These are phyloP conservation scores for Vitis rotundifolia DNA, from an alignment of 164 flowering plant species.

Conservation along the genomic window DNA sequence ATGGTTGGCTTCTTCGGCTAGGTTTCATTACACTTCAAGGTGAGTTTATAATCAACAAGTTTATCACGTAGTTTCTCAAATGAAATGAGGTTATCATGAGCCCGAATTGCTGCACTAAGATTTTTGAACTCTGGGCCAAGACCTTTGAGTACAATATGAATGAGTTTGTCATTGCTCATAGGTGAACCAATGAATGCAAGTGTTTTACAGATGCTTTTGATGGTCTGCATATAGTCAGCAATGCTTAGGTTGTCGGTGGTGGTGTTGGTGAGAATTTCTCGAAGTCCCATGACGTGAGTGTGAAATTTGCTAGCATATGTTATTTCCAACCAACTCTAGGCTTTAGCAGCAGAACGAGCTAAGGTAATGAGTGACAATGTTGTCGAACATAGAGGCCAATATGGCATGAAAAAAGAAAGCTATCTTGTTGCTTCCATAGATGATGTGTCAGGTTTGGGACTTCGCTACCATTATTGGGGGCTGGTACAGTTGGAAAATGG, in stretches of 20 bases:
- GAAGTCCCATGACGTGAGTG: constrained; percentile 3
- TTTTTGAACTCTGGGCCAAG: constrained; percentile 1
- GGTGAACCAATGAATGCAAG: constrained; percentile 1
- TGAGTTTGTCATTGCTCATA: background rate
- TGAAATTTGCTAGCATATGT: constrained; percentile 12
- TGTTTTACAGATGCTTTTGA: background rate
- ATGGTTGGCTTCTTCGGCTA: too few relatives aligned
- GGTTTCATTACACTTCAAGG: background rate
- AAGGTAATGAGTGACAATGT: too few relatives aligned
- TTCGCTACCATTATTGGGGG: too few relatives aligned
- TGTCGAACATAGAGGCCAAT: too few relatives aligned
- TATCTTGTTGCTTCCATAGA: too few relatives aligned
- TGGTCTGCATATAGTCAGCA: too few relatives aligned
- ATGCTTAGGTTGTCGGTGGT: too few relatives aligned
- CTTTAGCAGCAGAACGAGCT: too few relatives aligned
- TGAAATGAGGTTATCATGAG: background rate
- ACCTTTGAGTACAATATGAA: background rate
- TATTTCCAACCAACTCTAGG: too few relatives aligned
- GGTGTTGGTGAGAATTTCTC: background rate
- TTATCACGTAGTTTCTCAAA: constrained; percentile 7
- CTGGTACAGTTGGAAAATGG: background rate
- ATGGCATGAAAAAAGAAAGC: too few relatives aligned
- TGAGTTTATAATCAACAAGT: background rate
- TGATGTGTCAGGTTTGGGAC: too few relatives aligned
- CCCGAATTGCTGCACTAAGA: background rate